Evolutionary conservation across 345 rosid species (phyloP).

Genomic region (Populus deltoides): DNA sequence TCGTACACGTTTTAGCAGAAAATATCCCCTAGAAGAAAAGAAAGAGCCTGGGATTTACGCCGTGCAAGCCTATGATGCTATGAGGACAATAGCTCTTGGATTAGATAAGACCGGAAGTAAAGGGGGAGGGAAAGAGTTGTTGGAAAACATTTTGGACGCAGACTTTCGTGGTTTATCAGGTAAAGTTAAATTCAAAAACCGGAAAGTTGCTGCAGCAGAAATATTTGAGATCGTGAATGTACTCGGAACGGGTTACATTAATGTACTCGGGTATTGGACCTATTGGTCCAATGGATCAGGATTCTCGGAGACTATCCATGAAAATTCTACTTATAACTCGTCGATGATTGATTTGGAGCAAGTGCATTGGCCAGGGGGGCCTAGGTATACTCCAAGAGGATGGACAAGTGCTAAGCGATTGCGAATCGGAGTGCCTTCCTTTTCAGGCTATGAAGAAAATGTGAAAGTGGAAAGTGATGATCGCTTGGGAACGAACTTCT

Average conservation of each 20-base stretch:
- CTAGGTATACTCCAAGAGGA: slow-evolving; percentile 14
- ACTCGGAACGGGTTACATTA: slow-evolving; percentile 12
- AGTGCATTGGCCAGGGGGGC: slow-evolving; percentile 29
- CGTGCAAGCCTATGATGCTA: slow-evolving; percentile 24
- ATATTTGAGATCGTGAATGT: slow-evolving; percentile 22
- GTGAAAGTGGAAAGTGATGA: too few relatives aligned
- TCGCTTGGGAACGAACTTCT: too few relatives aligned
- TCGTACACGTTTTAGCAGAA: slow-evolving; percentile 6
- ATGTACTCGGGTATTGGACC: slow-evolving; percentile 30
- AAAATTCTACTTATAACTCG: not conserved
- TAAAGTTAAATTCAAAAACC: slow-evolving; percentile 13
- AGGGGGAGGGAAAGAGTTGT: not conserved
- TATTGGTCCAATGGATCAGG: slow-evolving; percentile 28
- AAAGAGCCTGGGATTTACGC: slow-evolving; percentile 24
- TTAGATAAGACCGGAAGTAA: not conserved
- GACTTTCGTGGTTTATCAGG: slow-evolving; percentile 22
- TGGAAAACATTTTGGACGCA: not conserved
- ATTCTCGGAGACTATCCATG: slow-evolving; percentile 5
- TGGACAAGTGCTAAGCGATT: too few relatives aligned
- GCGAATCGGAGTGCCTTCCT: too few relatives aligned
- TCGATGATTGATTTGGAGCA: slow-evolving; percentile 21
- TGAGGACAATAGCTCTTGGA: slow-evolving; percentile 9
- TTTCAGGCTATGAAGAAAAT: too few relatives aligned
- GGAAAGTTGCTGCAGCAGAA: not conserved
- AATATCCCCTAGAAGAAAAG: slow-evolving; percentile 14